phyloP scores from a whole-genome alignment of 805 yeast species.

The Wickerhamiella lipophila region DNA sequence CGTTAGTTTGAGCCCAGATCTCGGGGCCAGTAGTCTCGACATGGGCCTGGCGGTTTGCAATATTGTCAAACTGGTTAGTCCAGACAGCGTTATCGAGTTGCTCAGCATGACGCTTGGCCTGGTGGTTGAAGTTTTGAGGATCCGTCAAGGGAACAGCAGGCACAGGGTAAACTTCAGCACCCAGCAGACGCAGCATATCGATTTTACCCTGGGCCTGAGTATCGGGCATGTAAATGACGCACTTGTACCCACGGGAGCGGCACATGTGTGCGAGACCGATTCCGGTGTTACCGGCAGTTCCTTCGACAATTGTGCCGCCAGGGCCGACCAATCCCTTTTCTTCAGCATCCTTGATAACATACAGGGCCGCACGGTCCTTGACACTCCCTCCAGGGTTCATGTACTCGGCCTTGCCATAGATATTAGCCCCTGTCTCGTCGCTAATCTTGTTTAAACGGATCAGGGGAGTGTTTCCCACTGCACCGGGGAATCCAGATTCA shows the following conservation, averaged over 20 bases:
- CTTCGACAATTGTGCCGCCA: slow-evolving; percentile 84
- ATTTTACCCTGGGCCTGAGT: slow-evolving; percentile 75
- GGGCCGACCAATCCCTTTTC: slow-evolving; percentile 40
- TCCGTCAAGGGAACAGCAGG: slow-evolving; percentile 75
- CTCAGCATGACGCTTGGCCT: slow-evolving; percentile 77
- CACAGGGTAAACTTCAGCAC: slow-evolving; percentile 80
- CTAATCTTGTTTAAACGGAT: slow-evolving; percentile 47
- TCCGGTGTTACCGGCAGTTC: slow-evolving; percentile 95
- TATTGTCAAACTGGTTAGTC: slow-evolving; percentile 86
- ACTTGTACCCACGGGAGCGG: slow-evolving; percentile 68
- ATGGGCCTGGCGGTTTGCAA: slow-evolving; percentile 81
- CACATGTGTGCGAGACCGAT: slow-evolving; percentile 74
- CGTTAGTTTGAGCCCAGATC: slow-evolving; percentile 73
- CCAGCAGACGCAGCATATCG: slow-evolving; percentile 57
- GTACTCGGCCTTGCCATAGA: slow-evolving; percentile 83
- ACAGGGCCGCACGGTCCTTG: slow-evolving; percentile 81
- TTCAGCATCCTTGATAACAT: slow-evolving; percentile 68
- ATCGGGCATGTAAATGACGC: slow-evolving; percentile 84
- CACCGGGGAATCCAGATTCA: slow-evolving; percentile 57
- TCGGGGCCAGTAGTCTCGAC: slow-evolving; percentile 87
- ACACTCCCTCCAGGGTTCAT: slow-evolving; percentile 92
- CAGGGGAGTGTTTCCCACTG: slow-evolving; percentile 90
- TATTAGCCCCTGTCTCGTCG: slow-evolving; percentile 49
- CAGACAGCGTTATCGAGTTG: slow-evolving; percentile 65
- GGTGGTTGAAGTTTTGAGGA: slow-evolving; percentile 77